Conservation (phyloP, 106 monocot genomes). For the Dioscorea alata region DNA sequence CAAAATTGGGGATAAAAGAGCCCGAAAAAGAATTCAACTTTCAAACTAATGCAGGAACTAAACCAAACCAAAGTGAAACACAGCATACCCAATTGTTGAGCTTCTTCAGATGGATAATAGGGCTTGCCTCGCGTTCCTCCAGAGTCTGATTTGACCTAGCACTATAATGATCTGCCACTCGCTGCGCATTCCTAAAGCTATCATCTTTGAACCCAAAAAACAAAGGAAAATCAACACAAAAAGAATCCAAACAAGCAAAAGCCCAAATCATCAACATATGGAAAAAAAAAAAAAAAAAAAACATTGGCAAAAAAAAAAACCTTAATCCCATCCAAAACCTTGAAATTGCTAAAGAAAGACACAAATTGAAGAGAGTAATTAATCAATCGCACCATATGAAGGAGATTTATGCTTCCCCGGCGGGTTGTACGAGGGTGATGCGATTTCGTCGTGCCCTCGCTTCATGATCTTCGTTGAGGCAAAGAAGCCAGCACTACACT, state of each 20-base stretch:
- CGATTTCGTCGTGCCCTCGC: constrained; percentile 42
- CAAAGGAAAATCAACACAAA: background rate
- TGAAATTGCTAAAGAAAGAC: background rate
- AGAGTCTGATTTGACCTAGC: constrained; percentile 91
- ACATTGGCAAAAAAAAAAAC: background rate
- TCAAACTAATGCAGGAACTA: background rate
- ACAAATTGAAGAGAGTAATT: too few species aligned
- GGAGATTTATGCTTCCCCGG: constrained; percentile 12
- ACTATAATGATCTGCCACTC: constrained; percentile 93
- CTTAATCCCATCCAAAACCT: background rate
- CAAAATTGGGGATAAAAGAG: too few species aligned
- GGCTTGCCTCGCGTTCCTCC: constrained; percentile 93
- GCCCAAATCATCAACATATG: background rate
- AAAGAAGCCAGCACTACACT: too few species aligned
- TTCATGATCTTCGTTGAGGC: constrained; percentile 32
- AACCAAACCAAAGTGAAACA: constrained; percentile 1
- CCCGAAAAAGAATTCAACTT: background rate
- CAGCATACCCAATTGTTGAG: constrained; percentile 87
- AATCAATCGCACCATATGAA: constrained; percentile 28
- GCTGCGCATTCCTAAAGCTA: constrained; percentile 49
- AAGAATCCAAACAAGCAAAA: background rate
- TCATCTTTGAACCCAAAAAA: constrained; percentile 44
- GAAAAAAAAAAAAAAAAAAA: background rate
- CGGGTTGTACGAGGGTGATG: constrained; percentile 35
- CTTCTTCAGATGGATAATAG: constrained; percentile 98